These are phyloP conservation scores for Saprolegnia diclina DNA, from an alignment of 352 stramenopile species.

Conservation along the genomic window DNA sequence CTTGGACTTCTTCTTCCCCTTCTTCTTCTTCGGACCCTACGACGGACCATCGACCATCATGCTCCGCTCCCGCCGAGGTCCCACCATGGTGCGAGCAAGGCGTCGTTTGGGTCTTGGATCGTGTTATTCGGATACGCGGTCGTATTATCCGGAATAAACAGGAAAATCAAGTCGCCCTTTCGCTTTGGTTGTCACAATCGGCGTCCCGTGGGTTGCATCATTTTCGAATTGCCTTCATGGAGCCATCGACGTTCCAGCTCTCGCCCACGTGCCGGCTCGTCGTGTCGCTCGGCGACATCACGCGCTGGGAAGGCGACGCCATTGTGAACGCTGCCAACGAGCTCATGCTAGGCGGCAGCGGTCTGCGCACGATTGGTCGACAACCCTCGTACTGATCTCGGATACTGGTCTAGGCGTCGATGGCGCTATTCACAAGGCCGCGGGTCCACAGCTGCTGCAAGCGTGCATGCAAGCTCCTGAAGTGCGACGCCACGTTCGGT, in stretches of 20 bases:
- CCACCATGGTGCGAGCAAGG: too few species aligned
- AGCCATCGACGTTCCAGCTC: neutral
- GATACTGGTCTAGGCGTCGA: slow-evolving; percentile 11
- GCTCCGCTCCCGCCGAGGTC: neutral
- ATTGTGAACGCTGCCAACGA: slow-evolving; percentile 29
- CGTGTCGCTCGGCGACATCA: slow-evolving; percentile 27
- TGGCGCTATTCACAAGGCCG: slow-evolving; percentile 27
- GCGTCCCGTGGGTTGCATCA: neutral
- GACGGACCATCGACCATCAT: neutral
- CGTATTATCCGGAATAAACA: neutral
- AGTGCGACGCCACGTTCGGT: slow-evolving; percentile 14
- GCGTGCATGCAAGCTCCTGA: slow-evolving; percentile 16
- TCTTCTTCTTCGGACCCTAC: slow-evolving; percentile 77
- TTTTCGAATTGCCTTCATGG: neutral
- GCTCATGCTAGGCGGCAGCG: slow-evolving; percentile 23
- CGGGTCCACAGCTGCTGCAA: neutral
- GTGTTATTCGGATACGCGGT: neutral
- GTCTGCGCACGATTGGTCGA: neutral
- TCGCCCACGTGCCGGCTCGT: slow-evolving; percentile 8
- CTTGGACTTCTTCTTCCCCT: slow-evolving; percentile 76
- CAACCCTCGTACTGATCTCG: neutral
- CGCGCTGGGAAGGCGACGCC: slow-evolving; percentile 23
- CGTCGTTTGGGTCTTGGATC: neutral
- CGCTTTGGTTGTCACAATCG: neutral
- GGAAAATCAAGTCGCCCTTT: neutral